Evolutionary conservation across 345 rosid species (phyloP), one percentile per base, ranked within the genome.

Genomic region (Populus tremula): DNA sequence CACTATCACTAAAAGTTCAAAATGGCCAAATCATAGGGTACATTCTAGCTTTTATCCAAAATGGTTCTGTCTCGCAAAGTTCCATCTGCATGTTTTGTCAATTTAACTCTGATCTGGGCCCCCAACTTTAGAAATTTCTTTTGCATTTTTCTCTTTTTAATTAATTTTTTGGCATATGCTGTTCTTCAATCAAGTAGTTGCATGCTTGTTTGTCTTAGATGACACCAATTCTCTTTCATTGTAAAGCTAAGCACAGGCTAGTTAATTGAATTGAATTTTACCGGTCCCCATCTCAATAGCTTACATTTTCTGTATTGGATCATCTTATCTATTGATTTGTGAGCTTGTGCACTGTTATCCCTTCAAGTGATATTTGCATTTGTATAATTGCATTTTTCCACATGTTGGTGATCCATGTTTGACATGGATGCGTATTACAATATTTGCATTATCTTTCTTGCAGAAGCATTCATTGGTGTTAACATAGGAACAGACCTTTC

Each of bases 401-500:
- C 4, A 16, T 21, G 25, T 67, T 61, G 35, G 59, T n/a, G 25
- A 35, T 21, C 0, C 43, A 31, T 18, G 8, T 47, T 41, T 69
- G 20, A 59, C 47, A 14, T 29, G 7, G 63, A 29, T 14, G 25
- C 64, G 7, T 64, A 12, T 76, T n/a, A 18, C 35, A 63, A 27
- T 35, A 25, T 53, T 23, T n/a, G 8, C 41, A 16, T 73, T 16
- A 5, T 31, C 47, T 12, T 74, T 21, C 36, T 61, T 69, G 78
- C 82, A 79, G 82, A 69, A 31, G 77, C 97, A 67, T 89, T 88
- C 73, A 73, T 96, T 27, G 98, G 99, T 66, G 97, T 94, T 78
- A 96, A 96, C 82, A 84, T 96, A 11, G 99, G 98, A 69, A 96
- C 93, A 3, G 95, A 91, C 76, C 87, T 96, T 41, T 91, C 98